Base-by-base conservation (phyloP, 495 filamentous ascomycete species). In the Podospora didyma region DNA sequence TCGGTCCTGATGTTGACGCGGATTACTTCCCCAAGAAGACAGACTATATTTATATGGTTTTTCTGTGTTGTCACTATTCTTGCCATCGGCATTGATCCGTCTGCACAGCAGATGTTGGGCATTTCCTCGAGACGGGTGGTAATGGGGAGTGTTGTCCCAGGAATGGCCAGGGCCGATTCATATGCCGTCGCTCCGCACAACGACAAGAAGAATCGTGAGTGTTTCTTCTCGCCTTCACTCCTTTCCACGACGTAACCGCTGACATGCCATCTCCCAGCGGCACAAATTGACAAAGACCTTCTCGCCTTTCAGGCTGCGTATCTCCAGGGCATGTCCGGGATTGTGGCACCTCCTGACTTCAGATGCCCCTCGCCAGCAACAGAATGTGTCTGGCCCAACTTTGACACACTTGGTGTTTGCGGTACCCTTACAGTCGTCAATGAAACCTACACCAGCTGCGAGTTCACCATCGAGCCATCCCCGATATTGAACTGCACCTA, bases 1-100 rank as follows among this genome's bases (percentile, higher is more conserved):
- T 61, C 67, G 2, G 17, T 71, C 2, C 52, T 54, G 7, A 21
- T 76, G 20, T 26, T 73, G 9, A 49, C 64, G 20, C 3, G 26
- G 26, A 31, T 31, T n/a, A 16, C 26, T 28, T 58, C 22, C n/a
- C n/a, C n/a, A n/a, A 12, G 51, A n/a, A 31, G 24, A 9, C 28
- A 23, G 28, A 23, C 24, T 3, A n/a, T 28, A 28, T 26, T 57
- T 5, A 34, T 48, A 2, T 39, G 48, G 16, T 45, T 45, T 14
- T 42, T 57, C 3, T 49, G 54, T 14, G 3, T 58, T 23, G 37
- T 55, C 9, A 58, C 59, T 16, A 23, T 62, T 12, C 46, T 51
- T 22, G 31, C 54, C 2, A 21, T 64, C 19, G 62, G 58, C 2
- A 56, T 64, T 11, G 62, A 64, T 21, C 55, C 62, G 10, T 57